phyloP scores from a whole-genome alignment of 176 grass and related monocot genomes.

The Poa pratensis region DNA sequence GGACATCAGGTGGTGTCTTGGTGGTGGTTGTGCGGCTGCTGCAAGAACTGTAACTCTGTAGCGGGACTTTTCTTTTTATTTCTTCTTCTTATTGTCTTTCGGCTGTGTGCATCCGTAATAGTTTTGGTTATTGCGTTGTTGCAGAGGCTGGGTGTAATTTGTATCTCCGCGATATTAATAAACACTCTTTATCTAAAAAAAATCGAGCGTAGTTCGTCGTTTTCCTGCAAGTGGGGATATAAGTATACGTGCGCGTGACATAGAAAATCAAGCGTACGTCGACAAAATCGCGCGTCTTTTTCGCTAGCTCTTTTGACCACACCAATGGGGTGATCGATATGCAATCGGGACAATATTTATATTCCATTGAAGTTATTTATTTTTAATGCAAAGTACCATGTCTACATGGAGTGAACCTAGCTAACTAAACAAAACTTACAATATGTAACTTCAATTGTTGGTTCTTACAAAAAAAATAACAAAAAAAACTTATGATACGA shows the following conservation, averaged over 20 bases:
- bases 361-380: not conserved
- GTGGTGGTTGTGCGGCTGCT: too few species aligned
- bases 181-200: too few species aligned
- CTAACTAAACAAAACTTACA: too few species aligned
- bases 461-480: not conserved
- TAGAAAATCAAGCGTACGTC: slow-evolving; percentile 31
- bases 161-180: too few species aligned
- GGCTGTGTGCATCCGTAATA: too few species aligned
- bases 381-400: not conserved
- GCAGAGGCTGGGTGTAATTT: too few species aligned
- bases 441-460: not conserved
- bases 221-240: slow-evolving; percentile 25
- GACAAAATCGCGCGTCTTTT: not conserved
- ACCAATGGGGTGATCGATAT: not conserved
- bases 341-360: not conserved
- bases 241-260: not conserved
- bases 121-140: too few species aligned
- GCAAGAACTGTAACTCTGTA: too few species aligned
- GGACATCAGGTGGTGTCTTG: too few species aligned
- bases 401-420: not conserved
- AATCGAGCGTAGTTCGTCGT: not conserved
- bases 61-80: too few species aligned
- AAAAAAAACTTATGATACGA: too few species aligned
- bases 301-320: not conserved
- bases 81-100: too few species aligned